Conservation (phyloP, 139 green algal species). For the Micromonas commoda region DNA sequence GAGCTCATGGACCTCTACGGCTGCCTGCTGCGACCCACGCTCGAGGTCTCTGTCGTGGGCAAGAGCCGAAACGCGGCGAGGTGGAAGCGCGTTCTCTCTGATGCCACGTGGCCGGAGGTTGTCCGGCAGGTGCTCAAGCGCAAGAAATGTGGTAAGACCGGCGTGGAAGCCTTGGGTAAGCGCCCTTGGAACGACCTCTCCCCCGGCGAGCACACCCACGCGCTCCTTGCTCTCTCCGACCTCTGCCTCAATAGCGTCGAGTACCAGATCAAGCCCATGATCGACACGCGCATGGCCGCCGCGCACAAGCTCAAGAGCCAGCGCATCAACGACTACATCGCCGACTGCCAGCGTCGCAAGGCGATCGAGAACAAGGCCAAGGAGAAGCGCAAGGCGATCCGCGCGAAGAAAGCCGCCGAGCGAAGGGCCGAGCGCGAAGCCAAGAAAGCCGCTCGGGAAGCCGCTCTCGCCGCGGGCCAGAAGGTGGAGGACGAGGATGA, state of each 20-base stretch:
- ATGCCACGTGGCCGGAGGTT: slow-evolving; percentile 9
- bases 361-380: not conserved
- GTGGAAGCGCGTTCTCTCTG: not conserved
- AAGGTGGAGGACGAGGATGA: not conserved
- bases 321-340: not conserved
- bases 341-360: not conserved
- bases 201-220: not conserved
- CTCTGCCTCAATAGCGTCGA: not conserved
- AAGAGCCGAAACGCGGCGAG: not conserved
- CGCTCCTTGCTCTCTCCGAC: not conserved
- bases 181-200: not conserved
- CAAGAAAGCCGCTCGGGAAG: not conserved
- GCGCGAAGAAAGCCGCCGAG: not conserved
- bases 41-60: not conserved
- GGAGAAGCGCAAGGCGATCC: not conserved
- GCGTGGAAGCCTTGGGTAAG: not conserved
- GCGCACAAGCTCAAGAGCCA: not conserved
- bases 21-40: not conserved
- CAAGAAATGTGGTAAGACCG: not conserved
- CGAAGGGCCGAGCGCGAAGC: not conserved
- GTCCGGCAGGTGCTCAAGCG: not conserved
- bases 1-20: not conserved
- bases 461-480: not conserved
- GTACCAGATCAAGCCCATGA: not conserved
- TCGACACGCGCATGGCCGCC: not conserved